Percentiles rank a stretch among this genome's conserved stretches.
These are phyloP conservation scores for Westerdykella aurantiaca DNA, from an alignment of 2,329 filamentous ascomycete genomes.

Conservation along the genomic window DNA sequence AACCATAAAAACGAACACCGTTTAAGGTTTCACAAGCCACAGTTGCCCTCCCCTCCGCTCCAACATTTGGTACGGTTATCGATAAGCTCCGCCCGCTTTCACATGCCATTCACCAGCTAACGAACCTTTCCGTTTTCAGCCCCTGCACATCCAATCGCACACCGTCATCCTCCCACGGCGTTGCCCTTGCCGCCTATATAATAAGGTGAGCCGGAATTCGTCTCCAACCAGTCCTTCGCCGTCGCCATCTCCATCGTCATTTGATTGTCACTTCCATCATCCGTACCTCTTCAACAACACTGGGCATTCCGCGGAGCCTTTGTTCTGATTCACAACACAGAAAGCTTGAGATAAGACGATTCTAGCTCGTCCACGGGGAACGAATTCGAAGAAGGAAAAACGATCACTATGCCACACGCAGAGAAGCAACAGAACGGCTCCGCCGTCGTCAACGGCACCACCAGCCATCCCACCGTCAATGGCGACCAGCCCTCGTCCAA, in stretches of 20 bases:
- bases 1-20: no score
- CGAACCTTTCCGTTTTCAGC: not conserved
- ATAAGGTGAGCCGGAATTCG: not conserved
- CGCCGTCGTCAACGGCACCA: conserved; percentile 20
- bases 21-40: no score
- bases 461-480: conserved; percentile 33
- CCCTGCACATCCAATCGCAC: not conserved
- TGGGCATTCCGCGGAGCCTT: not conserved
- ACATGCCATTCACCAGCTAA: conserved; percentile 9
- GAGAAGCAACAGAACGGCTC: conserved; percentile 10
- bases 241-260: not conserved
- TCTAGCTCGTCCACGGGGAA: not conserved
- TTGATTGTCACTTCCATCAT: no score
- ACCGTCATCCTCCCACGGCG: not conserved
- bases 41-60: not conserved
- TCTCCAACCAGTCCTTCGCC: not conserved
- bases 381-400: not conserved
- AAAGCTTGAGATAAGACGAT: not conserved
- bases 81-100: conserved; percentile 7
- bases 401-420: conserved; percentile 29
- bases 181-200: not conserved
- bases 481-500: conserved; percentile 37
- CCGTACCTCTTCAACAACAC: not conserved
- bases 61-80: conserved; percentile 5
- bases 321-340: not conserved